A percentile compares a stretch with the other conserved stretches of the same genome.
These are phyloP conservation scores for Zoysia japonica DNA, from an alignment of 176 grass and related monocot genomes.

Conservation along the genomic window DNA sequence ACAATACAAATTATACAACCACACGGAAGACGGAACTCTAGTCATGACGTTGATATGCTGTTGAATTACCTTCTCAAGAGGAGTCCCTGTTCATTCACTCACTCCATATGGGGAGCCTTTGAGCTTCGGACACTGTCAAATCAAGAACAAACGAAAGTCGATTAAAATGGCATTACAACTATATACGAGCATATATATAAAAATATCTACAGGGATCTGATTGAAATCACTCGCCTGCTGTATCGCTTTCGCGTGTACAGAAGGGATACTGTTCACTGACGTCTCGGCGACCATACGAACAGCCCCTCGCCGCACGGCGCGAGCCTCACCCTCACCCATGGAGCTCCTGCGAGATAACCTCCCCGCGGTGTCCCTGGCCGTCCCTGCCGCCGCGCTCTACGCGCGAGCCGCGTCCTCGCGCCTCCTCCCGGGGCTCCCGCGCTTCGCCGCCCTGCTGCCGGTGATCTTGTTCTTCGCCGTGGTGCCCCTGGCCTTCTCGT, in stretches of 20 bases:
- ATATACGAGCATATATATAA: background rate
- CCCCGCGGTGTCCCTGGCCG: background rate
- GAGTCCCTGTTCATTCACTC: background rate
- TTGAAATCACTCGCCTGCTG: background rate
- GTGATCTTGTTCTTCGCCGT: conserved; percentile 32
- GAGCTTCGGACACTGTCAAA: background rate
- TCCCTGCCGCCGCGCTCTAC: conserved; percentile 16
- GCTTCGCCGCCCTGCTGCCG: conserved; percentile 39
- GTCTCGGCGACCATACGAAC: background rate
- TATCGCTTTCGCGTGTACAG: background rate
- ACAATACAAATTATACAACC: background rate
- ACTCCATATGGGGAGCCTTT: background rate
- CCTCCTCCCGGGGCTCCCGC: background rate
- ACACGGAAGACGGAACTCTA: background rate
- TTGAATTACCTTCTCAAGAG: background rate
- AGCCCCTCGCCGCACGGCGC: no score
- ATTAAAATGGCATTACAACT: background rate
- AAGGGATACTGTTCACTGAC: background rate
- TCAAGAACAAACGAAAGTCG: background rate
- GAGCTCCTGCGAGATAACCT: background rate
- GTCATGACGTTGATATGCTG: background rate
- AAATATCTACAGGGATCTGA: background rate
- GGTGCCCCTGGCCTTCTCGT: conserved; percentile 46
- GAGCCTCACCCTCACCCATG: background rate
- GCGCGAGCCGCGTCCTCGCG: background rate